Evolutionary conservation across 768 basidiomycete species (phyloP).

Genomic region (Lactarius pseudohatsudake): DNA sequence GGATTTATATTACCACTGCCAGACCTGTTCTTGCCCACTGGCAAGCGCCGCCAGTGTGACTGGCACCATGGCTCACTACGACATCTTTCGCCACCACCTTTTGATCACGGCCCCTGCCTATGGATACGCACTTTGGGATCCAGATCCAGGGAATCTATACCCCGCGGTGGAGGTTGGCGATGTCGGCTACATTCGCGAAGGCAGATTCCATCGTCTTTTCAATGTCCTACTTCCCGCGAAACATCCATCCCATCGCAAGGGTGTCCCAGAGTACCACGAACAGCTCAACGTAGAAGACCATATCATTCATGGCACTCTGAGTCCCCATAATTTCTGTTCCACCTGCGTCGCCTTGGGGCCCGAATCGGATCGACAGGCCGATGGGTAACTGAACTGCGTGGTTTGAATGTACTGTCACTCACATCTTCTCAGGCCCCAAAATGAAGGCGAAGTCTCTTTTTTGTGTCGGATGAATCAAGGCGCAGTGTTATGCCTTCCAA

Average conservation of each 20-base stretch:
- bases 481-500: not conserved
- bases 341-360: not conserved
- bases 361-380: not conserved
- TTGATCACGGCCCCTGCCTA: not conserved
- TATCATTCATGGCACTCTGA: not conserved
- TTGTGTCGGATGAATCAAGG: conserved; percentile 1
- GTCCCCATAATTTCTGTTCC: not conserved
- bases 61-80: not conserved
- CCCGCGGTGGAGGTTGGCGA: not conserved
- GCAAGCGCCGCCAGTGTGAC: not conserved
- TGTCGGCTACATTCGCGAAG: not conserved
- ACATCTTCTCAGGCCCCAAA: not conserved
- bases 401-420: not conserved
- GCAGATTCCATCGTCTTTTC: not conserved
- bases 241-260: not conserved
- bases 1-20: not conserved
- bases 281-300: not conserved
- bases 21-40: not conserved
- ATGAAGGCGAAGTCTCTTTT: not conserved
- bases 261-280: conserved; percentile 1
- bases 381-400: not conserved
- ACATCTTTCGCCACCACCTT: conserved; percentile 1
- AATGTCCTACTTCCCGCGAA: not conserved
- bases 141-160: not conserved
- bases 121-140: not conserved